Evolutionary conservation across 2,329 filamentous ascomycete genomes (phyloP).

Genomic region (Zasmidium cellare): DNA sequence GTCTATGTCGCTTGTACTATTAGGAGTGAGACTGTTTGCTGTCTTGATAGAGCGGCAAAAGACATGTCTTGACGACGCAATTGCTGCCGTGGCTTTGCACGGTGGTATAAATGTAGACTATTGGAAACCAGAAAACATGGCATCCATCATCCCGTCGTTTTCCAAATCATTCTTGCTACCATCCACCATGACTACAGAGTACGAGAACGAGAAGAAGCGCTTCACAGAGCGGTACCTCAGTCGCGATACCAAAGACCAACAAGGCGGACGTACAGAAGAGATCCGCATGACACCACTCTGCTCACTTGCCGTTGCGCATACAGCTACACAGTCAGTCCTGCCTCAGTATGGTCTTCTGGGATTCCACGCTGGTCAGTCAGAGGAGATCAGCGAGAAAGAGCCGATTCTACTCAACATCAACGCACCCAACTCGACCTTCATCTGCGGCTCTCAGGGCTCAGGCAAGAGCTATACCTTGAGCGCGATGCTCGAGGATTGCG

Average conservation of each 20-base stretch:
- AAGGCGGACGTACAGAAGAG: background rate
- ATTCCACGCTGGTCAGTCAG: slow-evolving; percentile 19
- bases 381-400: slow-evolving; percentile 15
- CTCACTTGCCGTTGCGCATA: slow-evolving; percentile 17
- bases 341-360: slow-evolving; percentile 32
- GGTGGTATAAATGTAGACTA: background rate
- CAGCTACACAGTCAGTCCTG: slow-evolving; percentile 3
- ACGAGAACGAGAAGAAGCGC: slow-evolving; percentile 5
- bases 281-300: slow-evolving; percentile 23
- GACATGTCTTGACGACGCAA: background rate
- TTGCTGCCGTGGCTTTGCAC: background rate
- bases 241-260: background rate
- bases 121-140: background rate
- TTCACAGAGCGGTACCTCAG: background rate
- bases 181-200: background rate
- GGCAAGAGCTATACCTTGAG: slow-evolving; percentile 61
- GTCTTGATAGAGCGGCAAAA: background rate
- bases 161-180: background rate
- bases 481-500: slow-evolving; percentile 61
- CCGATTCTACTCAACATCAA: slow-evolving; percentile 55
- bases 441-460: slow-evolving; percentile 60
- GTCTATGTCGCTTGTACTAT: background rate
- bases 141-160: background rate
- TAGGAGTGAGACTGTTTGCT: background rate
- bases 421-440: slow-evolving; percentile 59